Evolutionary conservation across 768 basidiomycete species (phyloP), one percentile per base, ranked within the genome.

Genomic region (Auriscalpium orientale): DNA sequence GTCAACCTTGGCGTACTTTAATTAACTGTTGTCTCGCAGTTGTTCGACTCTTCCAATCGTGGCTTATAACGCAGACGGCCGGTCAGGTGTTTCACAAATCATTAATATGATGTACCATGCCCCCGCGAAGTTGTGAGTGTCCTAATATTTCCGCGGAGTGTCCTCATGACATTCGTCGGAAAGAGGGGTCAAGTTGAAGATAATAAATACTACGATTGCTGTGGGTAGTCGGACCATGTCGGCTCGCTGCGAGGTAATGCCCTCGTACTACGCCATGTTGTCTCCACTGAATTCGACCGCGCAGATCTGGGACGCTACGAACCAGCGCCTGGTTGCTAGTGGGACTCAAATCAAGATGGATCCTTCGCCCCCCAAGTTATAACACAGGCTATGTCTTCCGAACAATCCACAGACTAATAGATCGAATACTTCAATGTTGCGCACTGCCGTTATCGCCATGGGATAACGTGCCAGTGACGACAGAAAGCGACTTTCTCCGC

Each of bases 61-160:
- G 28, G 48, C 48, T 21, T 16, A 37, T 21, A 51, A 37, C 36
- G n/a, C 33, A 21, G 18, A 37, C 9, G 50, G 50, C 10, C 20
- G 18, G 16, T 28, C 35, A 20, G 53, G 45, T 8, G 54, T 55
- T 11, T 55, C 54, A 8, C 54, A 38, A 13, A 35, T 22, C 3
- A 21, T 55, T 3, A 55, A 49, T 36, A 44, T 55, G 54, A 16
- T 33, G 4, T 55, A 55, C 28, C 54, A 55, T 49, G 46, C 54
- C 8, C 54, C 54, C 2, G 54, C 54, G 20, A 15, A 15, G 15
- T 20, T 28, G 54, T 55, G 43, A 20, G 47, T 48, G 22, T 35
- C 46, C 12, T 9, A 9, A 16, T 15, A 16, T 11, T n/a, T 15
- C 46, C 15, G 46, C 5, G 2, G 9, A 8, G 15, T n/a, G 13